Conservation (phyloP, 2,329 filamentous ascomycete genomes). For the Hymenoscyphus albidus region DNA sequence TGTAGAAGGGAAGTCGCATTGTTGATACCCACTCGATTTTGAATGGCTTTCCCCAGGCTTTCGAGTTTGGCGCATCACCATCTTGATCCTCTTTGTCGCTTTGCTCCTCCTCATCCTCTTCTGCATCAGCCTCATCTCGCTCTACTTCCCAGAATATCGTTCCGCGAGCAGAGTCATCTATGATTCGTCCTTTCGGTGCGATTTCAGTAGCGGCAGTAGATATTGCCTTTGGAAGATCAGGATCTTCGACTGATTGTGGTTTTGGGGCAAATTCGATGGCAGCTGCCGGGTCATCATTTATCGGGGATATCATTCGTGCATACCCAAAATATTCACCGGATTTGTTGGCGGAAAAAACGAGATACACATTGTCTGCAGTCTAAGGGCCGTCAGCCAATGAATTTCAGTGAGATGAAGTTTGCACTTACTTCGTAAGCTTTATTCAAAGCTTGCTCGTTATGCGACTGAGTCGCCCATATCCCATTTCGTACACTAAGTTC, state of each 20-base stretch:
- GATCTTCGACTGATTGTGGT: slow-evolving; percentile 52
- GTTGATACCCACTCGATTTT: slow-evolving; percentile 87
- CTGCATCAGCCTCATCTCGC: slow-evolving; percentile 48
- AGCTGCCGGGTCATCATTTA: slow-evolving; percentile 70
- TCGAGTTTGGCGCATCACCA: slow-evolving; percentile 35
- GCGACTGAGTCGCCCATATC: slow-evolving; percentile 90
- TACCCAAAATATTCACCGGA: slow-evolving; percentile 97
- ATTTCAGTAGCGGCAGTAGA: slow-evolving; percentile 73
- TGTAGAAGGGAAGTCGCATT: slow-evolving; percentile 78
- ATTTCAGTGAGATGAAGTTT: background rate
- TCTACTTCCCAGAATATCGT: slow-evolving; percentile 97
- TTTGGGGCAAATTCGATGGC: slow-evolving; percentile 67
- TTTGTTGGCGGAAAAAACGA: slow-evolving; percentile 95
- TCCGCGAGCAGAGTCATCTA: slow-evolving; percentile 87
- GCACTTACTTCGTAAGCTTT: slow-evolving; percentile 70
- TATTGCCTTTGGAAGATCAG: slow-evolving; percentile 74
- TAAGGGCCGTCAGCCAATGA: slow-evolving; percentile 37
- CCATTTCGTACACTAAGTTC: slow-evolving; percentile 83
- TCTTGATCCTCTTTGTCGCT: slow-evolving; percentile 41
- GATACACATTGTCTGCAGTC: slow-evolving; percentile 78
- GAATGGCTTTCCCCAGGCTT: slow-evolving; percentile 85
- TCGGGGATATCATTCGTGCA: slow-evolving; percentile 81
- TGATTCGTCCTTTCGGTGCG: slow-evolving; percentile 79
- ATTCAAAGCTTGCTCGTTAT: slow-evolving; percentile 84
- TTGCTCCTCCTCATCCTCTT: slow-evolving; percentile 41